phyloP scores from a whole-genome alignment of 169 alveolate genomes.

The Cryptosporidium tyzzeri region DNA sequence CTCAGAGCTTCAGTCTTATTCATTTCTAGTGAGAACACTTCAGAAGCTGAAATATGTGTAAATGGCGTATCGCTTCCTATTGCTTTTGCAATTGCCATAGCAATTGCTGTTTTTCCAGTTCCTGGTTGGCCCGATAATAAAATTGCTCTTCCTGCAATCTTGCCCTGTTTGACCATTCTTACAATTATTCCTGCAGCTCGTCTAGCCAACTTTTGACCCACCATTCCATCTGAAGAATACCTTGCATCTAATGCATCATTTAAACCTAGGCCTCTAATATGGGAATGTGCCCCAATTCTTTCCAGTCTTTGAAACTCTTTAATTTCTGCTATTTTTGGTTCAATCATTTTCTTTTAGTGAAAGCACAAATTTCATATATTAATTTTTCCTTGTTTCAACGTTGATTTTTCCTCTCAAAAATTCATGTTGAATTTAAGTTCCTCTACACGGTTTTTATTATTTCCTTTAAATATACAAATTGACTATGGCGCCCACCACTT shows the following conservation, averaged over 20 bases:
- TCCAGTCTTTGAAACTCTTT: slow-evolving; percentile 91
- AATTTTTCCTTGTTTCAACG: neutral
- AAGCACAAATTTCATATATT: neutral
- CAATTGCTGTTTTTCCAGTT: slow-evolving; percentile 99
- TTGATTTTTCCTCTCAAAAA: neutral
- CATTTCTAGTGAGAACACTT: slow-evolving; percentile 97
- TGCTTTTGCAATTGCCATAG: slow-evolving; percentile 99
- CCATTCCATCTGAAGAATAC: slow-evolving; percentile 94
- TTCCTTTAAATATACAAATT: neutral
- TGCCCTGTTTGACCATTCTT: slow-evolving; percentile 95
- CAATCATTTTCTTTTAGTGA: slow-evolving; percentile 2
- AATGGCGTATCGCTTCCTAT: slow-evolving; percentile 97
- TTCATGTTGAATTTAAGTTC: neutral
- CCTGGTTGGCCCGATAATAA: slow-evolving; percentile 99
- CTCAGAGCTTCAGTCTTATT: slow-evolving; percentile 96
- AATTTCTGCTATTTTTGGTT: slow-evolving; percentile 86
- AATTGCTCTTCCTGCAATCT: slow-evolving; percentile 98
- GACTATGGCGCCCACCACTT: neutral
- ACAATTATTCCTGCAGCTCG: slow-evolving; percentile 95
- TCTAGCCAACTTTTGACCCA: slow-evolving; percentile 95
- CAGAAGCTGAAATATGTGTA: slow-evolving; percentile 98
- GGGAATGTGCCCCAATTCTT: slow-evolving; percentile 98
- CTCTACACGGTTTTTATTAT: neutral
- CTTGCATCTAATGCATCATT: slow-evolving; percentile 95
- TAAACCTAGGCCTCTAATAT: slow-evolving; percentile 98